These are phyloP conservation scores for Monascus purpureus DNA, from an alignment of 495 filamentous ascomycete species.

Conservation along the genomic window DNA sequence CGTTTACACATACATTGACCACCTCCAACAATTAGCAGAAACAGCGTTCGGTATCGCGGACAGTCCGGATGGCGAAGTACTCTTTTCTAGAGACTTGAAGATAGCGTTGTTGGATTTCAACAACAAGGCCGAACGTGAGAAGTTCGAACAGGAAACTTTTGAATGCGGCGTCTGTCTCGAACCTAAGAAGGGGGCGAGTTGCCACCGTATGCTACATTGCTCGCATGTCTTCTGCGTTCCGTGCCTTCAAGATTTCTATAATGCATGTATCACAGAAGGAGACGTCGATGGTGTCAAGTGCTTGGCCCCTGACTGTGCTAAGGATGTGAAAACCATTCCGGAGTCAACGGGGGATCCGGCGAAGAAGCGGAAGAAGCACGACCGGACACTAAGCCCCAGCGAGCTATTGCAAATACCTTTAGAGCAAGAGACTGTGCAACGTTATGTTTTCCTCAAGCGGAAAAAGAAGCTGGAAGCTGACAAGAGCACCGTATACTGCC, in stretches of 20 bases:
- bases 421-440: constrained; percentile 55
- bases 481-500: constrained; percentile 86
- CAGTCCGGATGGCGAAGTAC: constrained; percentile 26
- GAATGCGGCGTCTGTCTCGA: constrained; percentile 86
- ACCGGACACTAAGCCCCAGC: constrained; percentile 62
- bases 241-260: constrained; percentile 84
- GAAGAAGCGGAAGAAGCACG: constrained; percentile 31
- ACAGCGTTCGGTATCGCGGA: constrained; percentile 58
- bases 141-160: constrained; percentile 75
- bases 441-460: constrained; percentile 79
- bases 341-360: constrained; percentile 5
- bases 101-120: constrained; percentile 69
- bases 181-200: constrained; percentile 75
- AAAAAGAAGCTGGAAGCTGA: constrained; percentile 86
- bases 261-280: constrained; percentile 71
- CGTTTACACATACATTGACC: constrained; percentile 76
- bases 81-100: constrained; percentile 41
- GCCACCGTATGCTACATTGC: constrained; percentile 66
- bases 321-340: constrained; percentile 15
- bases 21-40: constrained; percentile 68
- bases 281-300: constrained; percentile 67
- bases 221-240: constrained; percentile 79
- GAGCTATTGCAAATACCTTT: constrained; percentile 82
- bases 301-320: constrained; percentile 60
- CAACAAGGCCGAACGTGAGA: constrained; percentile 50